Base-by-base conservation (phyloP, 2,329 filamentous ascomycete species). In the Penicillium sp. region DNA sequence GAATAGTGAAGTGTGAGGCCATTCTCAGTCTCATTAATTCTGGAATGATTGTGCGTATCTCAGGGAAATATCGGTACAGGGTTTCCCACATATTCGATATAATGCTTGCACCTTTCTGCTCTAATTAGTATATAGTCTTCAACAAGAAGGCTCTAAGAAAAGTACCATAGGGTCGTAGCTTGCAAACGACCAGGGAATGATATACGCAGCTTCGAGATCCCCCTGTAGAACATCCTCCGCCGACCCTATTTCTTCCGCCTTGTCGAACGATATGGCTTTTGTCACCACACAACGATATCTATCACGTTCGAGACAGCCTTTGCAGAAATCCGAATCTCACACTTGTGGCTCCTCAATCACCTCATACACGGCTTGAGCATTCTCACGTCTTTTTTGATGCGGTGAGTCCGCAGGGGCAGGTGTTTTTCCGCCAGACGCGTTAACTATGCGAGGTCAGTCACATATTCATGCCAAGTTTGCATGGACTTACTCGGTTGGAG, bases 1-100 rank as follows among this genome's bases (percentile, higher is more conserved):
- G 55, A 49, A 45, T 37, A 10, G 26, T 49, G 55, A 30, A 57
- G 42, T 22, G 55, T 57, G 26, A 57, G 26, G 19, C 55, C 42
- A 57, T 57, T 50, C 55, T 57, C 42, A n/a, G n/a, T n/a, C n/a
- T n/a, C n/a, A n/a, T n/a, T n/a, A n/a, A n/a, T n/a, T n/a, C n/a
- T n/a, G n/a, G n/a, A n/a, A n/a, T n/a, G n/a, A n/a, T n/a, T n/a
- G n/a, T n/a, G n/a, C n/a, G n/a, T n/a, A n/a, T n/a, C n/a, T n/a
- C n/a, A n/a, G n/a, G n/a, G n/a, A n/a, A n/a, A n/a, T n/a, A n/a
- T n/a, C n/a, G n/a, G n/a, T n/a, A n/a, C n/a, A n/a, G n/a, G n/a
- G n/a, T n/a, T n/a, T n/a, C n/a, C n/a, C n/a, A n/a, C n/a, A n/a
- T n/a, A n/a, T n/a, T n/a, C n/a, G n/a, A n/a, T n/a, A n/a, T n/a